Evolutionary conservation across 805 yeast genomes (phyloP).

Genomic region (Sugiyamaella boreocaroliniensis): DNA sequence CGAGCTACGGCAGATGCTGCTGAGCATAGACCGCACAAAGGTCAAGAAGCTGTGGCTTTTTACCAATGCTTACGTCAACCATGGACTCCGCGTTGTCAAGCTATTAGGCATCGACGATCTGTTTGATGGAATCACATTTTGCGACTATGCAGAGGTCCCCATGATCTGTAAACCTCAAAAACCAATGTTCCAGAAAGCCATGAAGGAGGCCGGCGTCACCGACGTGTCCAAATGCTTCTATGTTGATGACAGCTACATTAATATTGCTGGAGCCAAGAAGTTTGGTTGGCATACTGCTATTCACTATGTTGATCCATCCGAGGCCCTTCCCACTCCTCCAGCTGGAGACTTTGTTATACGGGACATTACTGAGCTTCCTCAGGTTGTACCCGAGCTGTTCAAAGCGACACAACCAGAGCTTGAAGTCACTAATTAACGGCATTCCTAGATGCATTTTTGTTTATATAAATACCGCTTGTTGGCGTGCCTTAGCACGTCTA

Average conservation of each 20-base stretch:
- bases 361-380: slow-evolving; percentile 49
- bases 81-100: slow-evolving; percentile 72
- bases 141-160: slow-evolving; percentile 64
- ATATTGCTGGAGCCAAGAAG: slow-evolving; percentile 64
- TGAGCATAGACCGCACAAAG: slow-evolving; percentile 38
- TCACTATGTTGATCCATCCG: slow-evolving; percentile 68
- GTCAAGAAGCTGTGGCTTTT: slow-evolving; percentile 81
- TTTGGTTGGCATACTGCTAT: slow-evolving; percentile 68
- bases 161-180: slow-evolving; percentile 87
- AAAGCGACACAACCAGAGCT: no score
- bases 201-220: slow-evolving; percentile 54
- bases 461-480: not conserved
- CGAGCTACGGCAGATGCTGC: slow-evolving; percentile 29
- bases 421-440: not conserved
- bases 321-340: slow-evolving; percentile 36
- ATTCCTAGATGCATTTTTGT: not conserved
- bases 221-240: slow-evolving; percentile 53
- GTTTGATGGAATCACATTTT: slow-evolving; percentile 89
- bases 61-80: slow-evolving; percentile 91
- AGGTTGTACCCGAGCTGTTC: slow-evolving; percentile 49
- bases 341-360: slow-evolving; percentile 48
- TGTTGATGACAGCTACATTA: slow-evolving; percentile 80
- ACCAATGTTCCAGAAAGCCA: slow-evolving; percentile 50
- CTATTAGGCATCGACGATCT: slow-evolving; percentile 84
- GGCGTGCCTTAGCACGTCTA: no score